Evolutionary conservation across 139 green algal species (phyloP).

Genomic region (Chlorella sp.): DNA sequence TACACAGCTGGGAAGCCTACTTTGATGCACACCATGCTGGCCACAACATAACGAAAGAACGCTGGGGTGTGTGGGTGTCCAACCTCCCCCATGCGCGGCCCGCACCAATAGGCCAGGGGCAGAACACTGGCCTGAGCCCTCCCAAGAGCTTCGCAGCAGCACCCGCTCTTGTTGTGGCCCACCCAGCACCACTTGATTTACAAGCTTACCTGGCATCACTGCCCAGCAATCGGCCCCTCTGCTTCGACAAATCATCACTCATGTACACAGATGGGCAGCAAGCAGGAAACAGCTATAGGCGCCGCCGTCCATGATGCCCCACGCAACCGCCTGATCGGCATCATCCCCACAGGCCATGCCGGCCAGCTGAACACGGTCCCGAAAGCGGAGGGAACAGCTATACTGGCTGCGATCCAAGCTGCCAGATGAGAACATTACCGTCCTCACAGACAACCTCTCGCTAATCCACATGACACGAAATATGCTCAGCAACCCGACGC

Average conservation of each 20-base stretch:
- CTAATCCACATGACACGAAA: not conserved
- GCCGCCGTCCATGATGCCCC: not conserved
- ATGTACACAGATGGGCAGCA: not conserved
- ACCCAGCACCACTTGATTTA: not conserved
- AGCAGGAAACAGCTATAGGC: not conserved
- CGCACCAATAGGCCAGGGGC: no score
- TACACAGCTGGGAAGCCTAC: no score
- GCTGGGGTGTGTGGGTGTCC: no score
- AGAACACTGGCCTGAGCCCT: not conserved
- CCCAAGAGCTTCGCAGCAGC: not conserved
- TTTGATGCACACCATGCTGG: no score
- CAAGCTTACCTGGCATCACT: not conserved
- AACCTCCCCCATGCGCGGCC: no score
- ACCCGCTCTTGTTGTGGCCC: no score
- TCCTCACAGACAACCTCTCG: not conserved
- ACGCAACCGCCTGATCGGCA: not conserved
- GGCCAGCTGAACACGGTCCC: not conserved
- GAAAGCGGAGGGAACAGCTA: not conserved
- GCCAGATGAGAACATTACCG: not conserved
- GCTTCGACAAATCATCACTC: not conserved
- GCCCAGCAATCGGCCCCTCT: not conserved
- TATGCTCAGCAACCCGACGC: not conserved
- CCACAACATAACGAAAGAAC: no score
- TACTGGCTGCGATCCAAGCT: not conserved
- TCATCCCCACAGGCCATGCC: not conserved